A percentile compares a stretch with the other conserved stretches of the same genome.
phyloP scores from a whole-genome alignment of 768 basidiomycete species.

The Asterophora lycoperdoides region DNA sequence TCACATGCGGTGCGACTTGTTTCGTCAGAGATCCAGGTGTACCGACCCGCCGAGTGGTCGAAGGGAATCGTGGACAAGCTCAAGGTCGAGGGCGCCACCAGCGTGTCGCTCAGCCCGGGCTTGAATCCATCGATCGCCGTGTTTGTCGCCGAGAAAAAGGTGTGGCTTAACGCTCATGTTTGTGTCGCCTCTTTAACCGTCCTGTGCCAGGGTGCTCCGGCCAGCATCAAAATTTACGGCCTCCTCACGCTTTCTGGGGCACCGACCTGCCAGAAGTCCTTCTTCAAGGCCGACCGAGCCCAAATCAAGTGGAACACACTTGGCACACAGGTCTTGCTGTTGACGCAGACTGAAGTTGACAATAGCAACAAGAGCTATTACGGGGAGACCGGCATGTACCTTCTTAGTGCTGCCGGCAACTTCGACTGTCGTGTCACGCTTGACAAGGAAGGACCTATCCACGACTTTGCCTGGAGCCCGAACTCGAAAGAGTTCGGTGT shows the following conservation, averaged over 20 bases:
- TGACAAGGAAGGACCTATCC: slow-evolving; percentile 97
- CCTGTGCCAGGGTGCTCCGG: slow-evolving; percentile 69
- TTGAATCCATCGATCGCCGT: slow-evolving; percentile 86
- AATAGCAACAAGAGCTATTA: slow-evolving; percentile 98
- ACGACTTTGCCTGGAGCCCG: slow-evolving; percentile 95
- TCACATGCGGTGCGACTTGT: slow-evolving; percentile 81
- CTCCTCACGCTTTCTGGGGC: slow-evolving; percentile 53
- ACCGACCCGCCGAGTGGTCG: slow-evolving; percentile 72
- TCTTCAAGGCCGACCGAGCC: slow-evolving; percentile 93
- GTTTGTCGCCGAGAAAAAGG: slow-evolving; percentile 94
- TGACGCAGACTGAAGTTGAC: slow-evolving; percentile 96
- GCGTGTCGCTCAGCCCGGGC: slow-evolving; percentile 75
- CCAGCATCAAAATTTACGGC: slow-evolving; percentile 79
- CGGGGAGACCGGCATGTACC: slow-evolving; percentile 93
- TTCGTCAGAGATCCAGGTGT: slow-evolving; percentile 79
- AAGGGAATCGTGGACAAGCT: slow-evolving; percentile 81
- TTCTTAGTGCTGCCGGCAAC: slow-evolving; percentile 87
- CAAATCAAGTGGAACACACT: slow-evolving; percentile 95
- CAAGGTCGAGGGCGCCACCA: slow-evolving; percentile 78
- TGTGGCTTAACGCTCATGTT: slow-evolving; percentile 22
- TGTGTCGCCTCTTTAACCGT: neutral
- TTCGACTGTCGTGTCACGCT: slow-evolving; percentile 86
- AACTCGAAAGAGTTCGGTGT: slow-evolving; percentile 96
- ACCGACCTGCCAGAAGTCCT: slow-evolving; percentile 85
- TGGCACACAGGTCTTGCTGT: slow-evolving; percentile 85